Percentiles rank a stretch among this genome's conserved stretches.
Conservation (phyloP, 177 flowering plant species). For the Vitis hybrid region DNA sequence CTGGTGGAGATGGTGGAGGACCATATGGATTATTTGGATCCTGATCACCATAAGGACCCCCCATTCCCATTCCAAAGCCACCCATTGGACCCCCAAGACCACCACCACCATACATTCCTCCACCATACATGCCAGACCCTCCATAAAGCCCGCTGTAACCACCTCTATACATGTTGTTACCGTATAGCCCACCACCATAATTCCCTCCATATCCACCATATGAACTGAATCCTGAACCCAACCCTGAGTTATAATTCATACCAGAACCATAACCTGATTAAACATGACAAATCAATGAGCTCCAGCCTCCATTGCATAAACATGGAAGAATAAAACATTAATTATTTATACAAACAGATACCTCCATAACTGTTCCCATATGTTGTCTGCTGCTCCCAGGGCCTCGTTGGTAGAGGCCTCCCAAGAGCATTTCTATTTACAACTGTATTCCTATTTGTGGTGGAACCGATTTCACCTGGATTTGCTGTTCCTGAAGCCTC, state of each 20-base stretch:
- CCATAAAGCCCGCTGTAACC: constrained; percentile 65
- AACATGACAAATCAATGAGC: constrained; percentile 5
- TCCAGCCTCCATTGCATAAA: not conserved
- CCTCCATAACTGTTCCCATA: constrained; percentile 15
- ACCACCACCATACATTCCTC: constrained; percentile 47
- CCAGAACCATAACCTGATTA: constrained; percentile 66
- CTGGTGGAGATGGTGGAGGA: constrained; percentile 78
- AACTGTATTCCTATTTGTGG: constrained; percentile 35
- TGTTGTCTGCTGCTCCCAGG: constrained; percentile 72
- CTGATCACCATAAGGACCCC: constrained; percentile 73
- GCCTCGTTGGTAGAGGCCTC: constrained; percentile 84
- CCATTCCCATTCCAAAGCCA: constrained; percentile 76
- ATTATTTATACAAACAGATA: too few species aligned
- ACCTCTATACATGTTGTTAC: constrained; percentile 60
- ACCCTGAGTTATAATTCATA: constrained; percentile 24
- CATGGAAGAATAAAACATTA: too few species aligned
- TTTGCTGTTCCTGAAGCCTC: constrained; percentile 91
- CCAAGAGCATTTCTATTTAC: constrained; percentile 51
- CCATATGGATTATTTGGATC: constrained; percentile 94
- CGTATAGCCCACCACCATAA: constrained; percentile 64
- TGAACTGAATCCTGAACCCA: constrained; percentile 45
- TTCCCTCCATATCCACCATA: constrained; percentile 43
- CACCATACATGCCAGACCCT: constrained; percentile 63
- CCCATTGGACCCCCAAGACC: constrained; percentile 79
- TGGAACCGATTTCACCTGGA: constrained; percentile 82